phyloP scores from a whole-genome alignment of 2,329 filamentous ascomycete species.

The Ophiostoma tasmaniense region DNA sequence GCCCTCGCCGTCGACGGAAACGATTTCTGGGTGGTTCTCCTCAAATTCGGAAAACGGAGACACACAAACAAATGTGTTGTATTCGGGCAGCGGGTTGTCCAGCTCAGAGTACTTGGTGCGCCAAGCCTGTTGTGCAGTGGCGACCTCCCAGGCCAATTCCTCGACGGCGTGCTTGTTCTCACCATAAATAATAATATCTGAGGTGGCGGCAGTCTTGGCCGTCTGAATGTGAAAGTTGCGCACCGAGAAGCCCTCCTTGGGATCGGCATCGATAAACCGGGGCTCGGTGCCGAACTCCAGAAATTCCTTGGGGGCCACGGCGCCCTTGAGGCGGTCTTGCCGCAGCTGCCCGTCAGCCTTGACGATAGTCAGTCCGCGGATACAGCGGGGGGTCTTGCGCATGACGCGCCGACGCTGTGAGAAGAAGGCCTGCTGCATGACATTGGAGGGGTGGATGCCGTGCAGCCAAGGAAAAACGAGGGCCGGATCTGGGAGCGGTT shows the following conservation, averaged over 20 bases:
- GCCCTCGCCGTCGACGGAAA: slow-evolving; percentile 66
- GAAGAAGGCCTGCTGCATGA: slow-evolving; percentile 85
- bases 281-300: slow-evolving; percentile 44
- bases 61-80: slow-evolving; percentile 74
- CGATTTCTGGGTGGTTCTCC: slow-evolving; percentile 55
- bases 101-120: slow-evolving; percentile 50
- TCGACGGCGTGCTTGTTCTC: slow-evolving; percentile 55
- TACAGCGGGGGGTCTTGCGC: slow-evolving; percentile 62
- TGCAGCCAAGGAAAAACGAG: slow-evolving; percentile 94
- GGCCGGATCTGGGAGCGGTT: slow-evolving; percentile 76
- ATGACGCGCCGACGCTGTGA: slow-evolving; percentile 63
- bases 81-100: slow-evolving; percentile 39
- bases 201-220: slow-evolving; percentile 76
- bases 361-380: slow-evolving; percentile 75
- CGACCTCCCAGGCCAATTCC: slow-evolving; percentile 60
- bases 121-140: slow-evolving; percentile 70
- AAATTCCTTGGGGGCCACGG: slow-evolving; percentile 74
- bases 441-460: slow-evolving; percentile 80
- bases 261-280: slow-evolving; percentile 76
- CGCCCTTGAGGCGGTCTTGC: slow-evolving; percentile 72
- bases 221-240: slow-evolving; percentile 96
- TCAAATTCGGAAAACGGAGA: slow-evolving; percentile 66
- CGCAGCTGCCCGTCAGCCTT: slow-evolving; percentile 79
- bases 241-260: slow-evolving; percentile 84
- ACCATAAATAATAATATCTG: slow-evolving; percentile 88